Conservation (phyloP, 768 basidiomycete species). For the Gloeostereum incarnatum region DNA sequence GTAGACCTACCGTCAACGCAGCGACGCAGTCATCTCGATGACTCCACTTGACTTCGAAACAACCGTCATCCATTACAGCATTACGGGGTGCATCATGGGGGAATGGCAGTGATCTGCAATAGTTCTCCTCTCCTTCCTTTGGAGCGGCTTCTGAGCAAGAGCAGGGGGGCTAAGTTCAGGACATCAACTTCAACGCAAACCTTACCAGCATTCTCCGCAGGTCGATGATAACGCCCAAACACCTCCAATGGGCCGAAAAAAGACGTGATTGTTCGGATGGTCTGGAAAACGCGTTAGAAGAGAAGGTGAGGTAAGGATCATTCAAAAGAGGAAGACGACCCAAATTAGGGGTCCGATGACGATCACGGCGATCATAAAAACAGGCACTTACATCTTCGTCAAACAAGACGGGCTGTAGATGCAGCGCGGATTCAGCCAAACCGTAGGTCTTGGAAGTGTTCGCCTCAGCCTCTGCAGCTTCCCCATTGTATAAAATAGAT, state of each 20-base stretch:
- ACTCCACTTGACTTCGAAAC: conserved; percentile 77
- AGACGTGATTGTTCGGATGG: conserved; percentile 37
- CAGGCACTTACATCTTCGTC: conserved; percentile 41
- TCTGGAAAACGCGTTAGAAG: conserved; percentile 21
- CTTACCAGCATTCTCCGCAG: not conserved
- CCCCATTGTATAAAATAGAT: conserved; percentile 44
- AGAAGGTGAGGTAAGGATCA: not conserved
- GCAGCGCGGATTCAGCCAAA: conserved; percentile 23
- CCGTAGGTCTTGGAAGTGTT: conserved; percentile 8
- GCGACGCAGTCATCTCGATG: conserved; percentile 68
- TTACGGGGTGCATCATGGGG: conserved; percentile 54
- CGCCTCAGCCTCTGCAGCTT: conserved; percentile 30
- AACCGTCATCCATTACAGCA: conserved; percentile 43
- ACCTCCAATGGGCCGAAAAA: conserved; percentile 62
- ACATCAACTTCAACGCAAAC: too few relatives aligned
- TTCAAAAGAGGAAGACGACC: not conserved
- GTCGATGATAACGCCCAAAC: conserved; percentile 19
- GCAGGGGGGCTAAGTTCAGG: not conserved
- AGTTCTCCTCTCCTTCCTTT: too few relatives aligned
- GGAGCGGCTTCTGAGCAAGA: too few relatives aligned
- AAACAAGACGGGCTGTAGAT: conserved; percentile 48
- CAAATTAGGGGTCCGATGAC: not conserved
- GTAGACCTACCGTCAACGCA: conserved; percentile 53
- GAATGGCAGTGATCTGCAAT: too few relatives aligned
- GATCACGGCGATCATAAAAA: not conserved